These are phyloP conservation scores for Microthlaspi erraticum DNA, from an alignment of 345 rosid genomes.

Conservation along the genomic window DNA sequence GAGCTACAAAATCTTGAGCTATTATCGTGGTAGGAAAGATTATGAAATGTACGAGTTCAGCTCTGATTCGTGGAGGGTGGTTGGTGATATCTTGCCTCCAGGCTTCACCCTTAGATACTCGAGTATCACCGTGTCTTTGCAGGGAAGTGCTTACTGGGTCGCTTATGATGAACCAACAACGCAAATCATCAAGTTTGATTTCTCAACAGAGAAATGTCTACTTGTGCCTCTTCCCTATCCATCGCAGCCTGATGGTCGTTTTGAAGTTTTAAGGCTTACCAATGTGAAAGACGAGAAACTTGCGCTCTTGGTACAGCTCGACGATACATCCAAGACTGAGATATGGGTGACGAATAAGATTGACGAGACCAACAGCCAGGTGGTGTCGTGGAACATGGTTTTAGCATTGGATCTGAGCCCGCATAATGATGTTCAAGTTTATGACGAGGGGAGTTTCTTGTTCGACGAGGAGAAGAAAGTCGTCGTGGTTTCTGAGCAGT, in stretches of 20 bases:
- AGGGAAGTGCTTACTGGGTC: not conserved
- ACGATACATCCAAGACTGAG: not conserved
- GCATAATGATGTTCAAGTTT: not conserved
- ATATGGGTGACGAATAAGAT: conserved; percentile 16
- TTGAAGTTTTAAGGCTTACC: not conserved
- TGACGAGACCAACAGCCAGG: not conserved
- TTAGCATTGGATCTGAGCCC: not conserved
- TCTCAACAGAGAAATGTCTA: not conserved
- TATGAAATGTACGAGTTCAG: not conserved
- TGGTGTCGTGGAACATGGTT: not conserved
- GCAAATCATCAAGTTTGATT: not conserved
- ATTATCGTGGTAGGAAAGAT: fast-evolving
- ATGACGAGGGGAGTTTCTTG: not conserved
- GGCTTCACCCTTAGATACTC: not conserved
- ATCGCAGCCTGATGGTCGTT: not conserved
- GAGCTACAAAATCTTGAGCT: conserved; percentile 1
- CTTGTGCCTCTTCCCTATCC: not conserved
- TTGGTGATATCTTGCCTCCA: not conserved
- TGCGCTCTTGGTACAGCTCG: not conserved
- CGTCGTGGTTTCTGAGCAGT: not conserved
- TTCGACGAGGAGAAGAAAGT: not conserved
- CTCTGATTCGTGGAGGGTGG: not conserved
- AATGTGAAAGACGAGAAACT: conserved; percentile 7
- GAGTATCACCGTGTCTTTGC: not conserved
- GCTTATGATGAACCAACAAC: too few relatives aligned